These are phyloP conservation scores for Leccinum colubrinum DNA, from an alignment of 1,284 basidiomycete species.

Conservation along the genomic window DNA sequence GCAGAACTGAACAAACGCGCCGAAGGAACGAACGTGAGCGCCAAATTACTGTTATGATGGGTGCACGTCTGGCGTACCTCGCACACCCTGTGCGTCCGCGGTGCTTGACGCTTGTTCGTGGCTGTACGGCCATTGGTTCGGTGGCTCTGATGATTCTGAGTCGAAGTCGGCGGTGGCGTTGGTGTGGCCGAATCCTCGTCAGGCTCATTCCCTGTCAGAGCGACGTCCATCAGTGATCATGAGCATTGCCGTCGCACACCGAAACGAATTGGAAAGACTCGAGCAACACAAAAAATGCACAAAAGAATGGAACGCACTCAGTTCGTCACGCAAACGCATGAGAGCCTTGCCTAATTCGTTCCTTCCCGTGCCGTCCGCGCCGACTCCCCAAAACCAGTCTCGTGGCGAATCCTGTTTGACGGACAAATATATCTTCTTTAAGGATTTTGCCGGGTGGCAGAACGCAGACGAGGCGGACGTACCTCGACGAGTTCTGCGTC, in stretches of 20 bases:
- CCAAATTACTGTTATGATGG: not conserved
- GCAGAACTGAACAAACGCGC: conserved; percentile 43
- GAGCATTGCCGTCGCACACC: not conserved
- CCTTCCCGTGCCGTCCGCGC: conserved; percentile 35
- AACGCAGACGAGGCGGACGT: not conserved
- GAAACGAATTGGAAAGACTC: not conserved
- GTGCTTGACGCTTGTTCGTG: conserved; percentile 11
- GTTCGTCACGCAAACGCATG: conserved; percentile 33
- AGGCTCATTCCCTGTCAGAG: conserved; percentile 11
- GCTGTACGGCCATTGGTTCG: conserved; percentile 1
- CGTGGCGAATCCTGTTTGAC: conserved; percentile 32
- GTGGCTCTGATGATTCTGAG: conserved; percentile 3
- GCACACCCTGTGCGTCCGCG: conserved; percentile 20
- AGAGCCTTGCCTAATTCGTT: conserved; percentile 47
- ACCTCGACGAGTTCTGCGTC: conserved; percentile 36
- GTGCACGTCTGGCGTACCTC: conserved; percentile 17
- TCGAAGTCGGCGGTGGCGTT: conserved; percentile 1
- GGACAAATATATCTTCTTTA: not conserved
- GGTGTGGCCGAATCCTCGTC: not conserved
- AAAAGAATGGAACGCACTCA: conserved; percentile 19
- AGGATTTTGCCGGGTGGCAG: not conserved
- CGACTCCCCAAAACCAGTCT: conserved; percentile 46
- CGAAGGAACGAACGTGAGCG: not conserved
- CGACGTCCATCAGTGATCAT: not conserved
- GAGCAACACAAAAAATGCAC: not conserved